phyloP scores from a whole-genome alignment of 1,139 yeast genomes.

The Zygosaccharomyces sapae region DNA sequence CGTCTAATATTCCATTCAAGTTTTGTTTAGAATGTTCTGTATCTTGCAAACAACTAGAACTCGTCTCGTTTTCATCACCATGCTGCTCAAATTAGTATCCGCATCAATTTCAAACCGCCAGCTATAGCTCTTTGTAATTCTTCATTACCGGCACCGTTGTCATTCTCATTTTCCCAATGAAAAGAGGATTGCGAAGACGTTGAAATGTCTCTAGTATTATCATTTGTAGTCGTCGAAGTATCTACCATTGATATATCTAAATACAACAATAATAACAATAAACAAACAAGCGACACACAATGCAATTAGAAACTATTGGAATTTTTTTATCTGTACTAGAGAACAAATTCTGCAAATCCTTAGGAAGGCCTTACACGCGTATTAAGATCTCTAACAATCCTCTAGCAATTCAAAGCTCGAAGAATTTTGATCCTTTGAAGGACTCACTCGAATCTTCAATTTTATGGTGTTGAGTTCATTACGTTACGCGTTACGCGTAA shows the following conservation, averaged over 20 bases:
- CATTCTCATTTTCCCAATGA: slow-evolving; percentile 8
- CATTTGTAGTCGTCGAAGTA: slow-evolving; percentile 5
- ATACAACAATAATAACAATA: background rate
- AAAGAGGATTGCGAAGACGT: slow-evolving; percentile 7
- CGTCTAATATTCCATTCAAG: slow-evolving; percentile 4
- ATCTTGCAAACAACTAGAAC: background rate
- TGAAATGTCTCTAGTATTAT: slow-evolving; percentile 5
- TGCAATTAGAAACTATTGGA: background rate
- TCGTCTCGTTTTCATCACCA: background rate
- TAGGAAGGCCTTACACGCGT: background rate
- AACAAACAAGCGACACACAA: no score
- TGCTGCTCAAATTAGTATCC: slow-evolving; percentile 3
- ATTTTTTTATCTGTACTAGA: background rate
- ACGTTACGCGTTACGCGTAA: slow-evolving; percentile 2
- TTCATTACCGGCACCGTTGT: slow-evolving; percentile 8
- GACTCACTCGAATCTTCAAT: background rate
- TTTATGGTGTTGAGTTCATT: background rate
- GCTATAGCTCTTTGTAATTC: slow-evolving; percentile 10
- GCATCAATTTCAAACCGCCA: slow-evolving; percentile 13
- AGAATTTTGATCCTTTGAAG: background rate
- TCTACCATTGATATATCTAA: slow-evolving; percentile 4
- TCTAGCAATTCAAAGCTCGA: background rate
- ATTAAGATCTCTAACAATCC: background rate
- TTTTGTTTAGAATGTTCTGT: slow-evolving; percentile 1
- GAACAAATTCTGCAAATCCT: background rate